Evolutionary conservation across 345 rosid species (phyloP).

Genomic region (Euphorbia pulcherrima): DNA sequence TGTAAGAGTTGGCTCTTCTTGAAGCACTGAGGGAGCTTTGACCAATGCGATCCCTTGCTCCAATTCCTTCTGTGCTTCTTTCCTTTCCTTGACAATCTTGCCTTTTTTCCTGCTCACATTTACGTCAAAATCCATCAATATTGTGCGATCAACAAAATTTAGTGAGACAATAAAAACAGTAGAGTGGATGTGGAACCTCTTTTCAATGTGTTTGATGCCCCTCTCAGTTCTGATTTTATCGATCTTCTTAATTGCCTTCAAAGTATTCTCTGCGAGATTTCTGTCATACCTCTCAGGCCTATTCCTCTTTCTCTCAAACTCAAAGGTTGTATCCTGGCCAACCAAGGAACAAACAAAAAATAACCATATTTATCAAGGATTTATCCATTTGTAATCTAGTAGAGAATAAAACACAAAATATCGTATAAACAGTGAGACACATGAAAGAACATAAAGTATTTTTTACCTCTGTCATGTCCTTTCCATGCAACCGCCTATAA

Average conservation of each 20-base stretch:
- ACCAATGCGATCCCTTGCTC: conserved; percentile 48
- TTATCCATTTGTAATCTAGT: background rate
- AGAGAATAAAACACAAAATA: background rate
- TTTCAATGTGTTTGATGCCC: conserved; percentile 43
- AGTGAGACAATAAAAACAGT: background rate
- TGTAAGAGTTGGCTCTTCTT: conserved; percentile 34
- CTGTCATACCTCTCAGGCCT: conserved; percentile 96
- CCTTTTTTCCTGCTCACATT: conserved; percentile 51
- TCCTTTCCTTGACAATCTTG: conserved; percentile 38
- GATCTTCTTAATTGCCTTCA: conserved; percentile 85
- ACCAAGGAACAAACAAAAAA: background rate
- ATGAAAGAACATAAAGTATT: too few relatives aligned
- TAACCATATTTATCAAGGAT: background rate
- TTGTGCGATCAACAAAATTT: background rate
- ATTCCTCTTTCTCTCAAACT: conserved; percentile 92
- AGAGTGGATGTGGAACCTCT: conserved; percentile 37
- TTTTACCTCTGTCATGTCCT: conserved; percentile 93
- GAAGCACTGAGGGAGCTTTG: conserved; percentile 43
- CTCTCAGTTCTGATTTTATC: conserved; percentile 61
- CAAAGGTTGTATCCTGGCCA: conserved; percentile 73
- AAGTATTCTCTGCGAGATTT: conserved; percentile 59
- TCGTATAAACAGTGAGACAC: too few relatives aligned
- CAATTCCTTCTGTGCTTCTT: conserved; percentile 40
- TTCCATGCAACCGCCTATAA: conserved; percentile 68
- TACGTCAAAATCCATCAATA: background rate